Evolutionary conservation across 2,329 filamentous ascomycete species (phyloP).

Genomic region (Corynespora cassiicola): DNA sequence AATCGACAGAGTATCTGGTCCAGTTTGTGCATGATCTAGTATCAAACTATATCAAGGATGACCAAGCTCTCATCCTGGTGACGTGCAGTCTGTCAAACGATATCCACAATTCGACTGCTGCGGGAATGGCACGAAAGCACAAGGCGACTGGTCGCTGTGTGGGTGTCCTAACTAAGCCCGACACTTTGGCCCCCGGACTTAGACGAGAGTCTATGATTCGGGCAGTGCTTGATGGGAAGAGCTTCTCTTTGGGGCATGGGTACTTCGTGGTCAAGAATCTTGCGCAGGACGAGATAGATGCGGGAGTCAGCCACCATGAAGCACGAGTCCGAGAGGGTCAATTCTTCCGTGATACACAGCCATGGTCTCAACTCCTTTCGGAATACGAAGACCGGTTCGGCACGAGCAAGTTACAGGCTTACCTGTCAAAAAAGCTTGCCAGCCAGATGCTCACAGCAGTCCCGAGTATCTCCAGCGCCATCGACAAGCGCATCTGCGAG

Average conservation of each 20-base stretch:
- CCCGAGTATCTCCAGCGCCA: slow-evolving; percentile 52
- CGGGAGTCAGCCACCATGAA: slow-evolving; percentile 50
- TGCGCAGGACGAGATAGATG: slow-evolving; percentile 58
- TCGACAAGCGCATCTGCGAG: slow-evolving; percentile 53
- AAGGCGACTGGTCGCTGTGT: slow-evolving; percentile 52
- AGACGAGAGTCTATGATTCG: slow-evolving; percentile 63
- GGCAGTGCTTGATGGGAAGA: slow-evolving; percentile 66
- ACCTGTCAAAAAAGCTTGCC: slow-evolving; percentile 57
- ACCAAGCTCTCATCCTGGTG: slow-evolving; percentile 77
- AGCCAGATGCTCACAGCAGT: slow-evolving; percentile 49
- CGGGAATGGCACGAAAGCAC: slow-evolving; percentile 57
- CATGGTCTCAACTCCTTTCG: slow-evolving; percentile 55
- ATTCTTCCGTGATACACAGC: slow-evolving; percentile 55
- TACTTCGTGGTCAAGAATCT: slow-evolving; percentile 79
- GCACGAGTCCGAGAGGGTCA: slow-evolving; percentile 57
- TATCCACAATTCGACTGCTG: slow-evolving; percentile 75
- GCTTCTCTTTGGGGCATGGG: slow-evolving; percentile 71
- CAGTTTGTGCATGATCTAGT: slow-evolving; percentile 75
- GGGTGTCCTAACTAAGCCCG: slow-evolving; percentile 86
- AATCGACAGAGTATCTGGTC: slow-evolving; percentile 59
- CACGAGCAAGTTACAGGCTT: slow-evolving; percentile 56
- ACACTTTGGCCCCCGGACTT: slow-evolving; percentile 65
- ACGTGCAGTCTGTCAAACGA: slow-evolving; percentile 81
- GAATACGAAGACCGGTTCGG: slow-evolving; percentile 57
- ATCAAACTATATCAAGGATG: slow-evolving; percentile 70